Evolutionary conservation across 2,329 filamentous ascomycete species (phyloP).

Genomic region (Colletotrichum costaricense): DNA sequence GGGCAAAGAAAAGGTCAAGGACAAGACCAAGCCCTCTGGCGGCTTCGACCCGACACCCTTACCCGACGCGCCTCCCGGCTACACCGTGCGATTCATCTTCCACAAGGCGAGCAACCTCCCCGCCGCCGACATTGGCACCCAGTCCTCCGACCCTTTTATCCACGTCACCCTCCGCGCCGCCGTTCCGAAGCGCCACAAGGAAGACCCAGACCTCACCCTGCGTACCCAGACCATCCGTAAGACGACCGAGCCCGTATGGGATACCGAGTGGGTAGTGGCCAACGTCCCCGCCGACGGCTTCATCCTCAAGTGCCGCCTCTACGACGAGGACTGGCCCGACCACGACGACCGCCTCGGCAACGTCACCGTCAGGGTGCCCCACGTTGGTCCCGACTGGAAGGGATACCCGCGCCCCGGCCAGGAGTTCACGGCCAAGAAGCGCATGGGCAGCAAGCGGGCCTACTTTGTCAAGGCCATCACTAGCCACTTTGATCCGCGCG

Average conservation of each 20-base stretch:
- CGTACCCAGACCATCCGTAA: slow-evolving; percentile 82
- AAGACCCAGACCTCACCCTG: slow-evolving; percentile 80
- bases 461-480: slow-evolving; percentile 79
- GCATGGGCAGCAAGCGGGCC: slow-evolving; percentile 87
- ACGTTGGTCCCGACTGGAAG: slow-evolving; percentile 73
- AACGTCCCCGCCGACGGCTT: slow-evolving; percentile 87
- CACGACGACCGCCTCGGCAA: slow-evolving; percentile 90
- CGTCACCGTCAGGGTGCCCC: slow-evolving; percentile 75
- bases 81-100: slow-evolving; percentile 87
- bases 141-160: slow-evolving; percentile 87
- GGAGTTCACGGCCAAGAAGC: slow-evolving; percentile 81
- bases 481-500: slow-evolving; percentile 68
- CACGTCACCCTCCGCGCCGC: slow-evolving; percentile 78
- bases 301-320: slow-evolving; percentile 84
- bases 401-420: slow-evolving; percentile 71
- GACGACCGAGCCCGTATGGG: slow-evolving; percentile 82
- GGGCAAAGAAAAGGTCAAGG: slow-evolving; percentile 52
- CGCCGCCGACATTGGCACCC: slow-evolving; percentile 80
- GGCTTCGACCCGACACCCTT: slow-evolving; percentile 86
- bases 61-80: slow-evolving; percentile 79
- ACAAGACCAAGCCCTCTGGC: slow-evolving; percentile 70
- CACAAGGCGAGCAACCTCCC: slow-evolving; percentile 85
- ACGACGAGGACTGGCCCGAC: slow-evolving; percentile 90
- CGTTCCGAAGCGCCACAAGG: slow-evolving; percentile 82
- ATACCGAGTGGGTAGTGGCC: slow-evolving; percentile 87